Evolutionary conservation across 768 basidiomycete species (phyloP).

Genomic region (Mycena filopes): DNA sequence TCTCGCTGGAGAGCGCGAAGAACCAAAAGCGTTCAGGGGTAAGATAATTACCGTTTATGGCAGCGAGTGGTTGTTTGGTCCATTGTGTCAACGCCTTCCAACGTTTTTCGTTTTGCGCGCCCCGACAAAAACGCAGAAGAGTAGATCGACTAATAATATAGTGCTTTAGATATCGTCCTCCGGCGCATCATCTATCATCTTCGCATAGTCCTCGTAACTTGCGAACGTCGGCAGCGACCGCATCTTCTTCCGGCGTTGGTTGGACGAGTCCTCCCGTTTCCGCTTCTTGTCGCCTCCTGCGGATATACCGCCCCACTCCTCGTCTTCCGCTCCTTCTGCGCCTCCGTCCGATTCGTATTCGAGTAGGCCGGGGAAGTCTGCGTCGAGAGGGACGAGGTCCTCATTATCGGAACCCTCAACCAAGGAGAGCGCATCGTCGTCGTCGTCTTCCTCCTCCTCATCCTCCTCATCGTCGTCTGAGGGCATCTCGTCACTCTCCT

Average conservation of each 20-base stretch:
- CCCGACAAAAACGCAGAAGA: too few relatives aligned
- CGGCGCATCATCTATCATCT: slow-evolving; percentile 82
- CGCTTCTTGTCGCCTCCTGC: slow-evolving; percentile 53
- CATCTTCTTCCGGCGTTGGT: slow-evolving; percentile 70
- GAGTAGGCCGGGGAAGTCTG: slow-evolving; percentile 67
- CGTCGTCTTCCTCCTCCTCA: slow-evolving; percentile 46
- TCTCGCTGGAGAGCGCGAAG: too few relatives aligned
- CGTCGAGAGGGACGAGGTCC: slow-evolving; percentile 69
- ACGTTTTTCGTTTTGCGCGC: slow-evolving; percentile 93
- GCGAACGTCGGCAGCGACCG: slow-evolving; percentile 82
- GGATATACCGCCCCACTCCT: slow-evolving; percentile 67
- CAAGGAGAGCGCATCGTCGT: slow-evolving; percentile 61
- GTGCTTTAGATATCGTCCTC: slow-evolving; percentile 69
- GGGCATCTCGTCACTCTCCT: slow-evolving; percentile 41
- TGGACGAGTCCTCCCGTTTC: slow-evolving; percentile 50
- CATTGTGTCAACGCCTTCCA: too few relatives aligned
- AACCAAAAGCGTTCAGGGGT: too few relatives aligned
- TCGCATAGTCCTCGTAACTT: slow-evolving; percentile 87
- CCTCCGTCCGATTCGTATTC: slow-evolving; percentile 65
- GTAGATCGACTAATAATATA: too few relatives aligned
- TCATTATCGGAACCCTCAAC: slow-evolving; percentile 79
- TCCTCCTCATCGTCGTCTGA: slow-evolving; percentile 47
- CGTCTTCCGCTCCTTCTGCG: slow-evolving; percentile 54
- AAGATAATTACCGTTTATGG: too few relatives aligned
- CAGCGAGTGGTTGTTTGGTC: too few relatives aligned